Evolutionary conservation across 2,329 filamentous ascomycete genomes (phyloP), one percentile per base, ranked within the genome.

Genomic region (Ophiostoma pallidulum): DNA sequence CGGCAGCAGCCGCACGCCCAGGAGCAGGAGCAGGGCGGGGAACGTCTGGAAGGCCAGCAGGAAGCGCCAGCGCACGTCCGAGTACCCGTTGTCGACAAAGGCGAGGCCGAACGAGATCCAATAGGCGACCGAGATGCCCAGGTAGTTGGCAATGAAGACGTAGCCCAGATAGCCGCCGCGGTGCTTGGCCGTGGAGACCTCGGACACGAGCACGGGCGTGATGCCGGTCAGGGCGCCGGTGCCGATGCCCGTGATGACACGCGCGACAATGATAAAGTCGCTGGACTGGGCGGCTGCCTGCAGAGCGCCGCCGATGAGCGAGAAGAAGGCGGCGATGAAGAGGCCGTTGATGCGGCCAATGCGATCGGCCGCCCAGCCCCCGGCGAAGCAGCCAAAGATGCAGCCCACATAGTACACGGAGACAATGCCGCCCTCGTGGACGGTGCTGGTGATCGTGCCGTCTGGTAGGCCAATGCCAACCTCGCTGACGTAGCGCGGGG

Each of bases 91-190:
- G 42, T 59, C 51, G 46, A 60, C 47, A 31, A 54, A 54, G 13
- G 50, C 32, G 1, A 54, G 50, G 19, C 64, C 64, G 53, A 66
- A 68, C 42, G 60, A 62, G 46, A 68, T 57, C 64, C 65, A 67
- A 55, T 64, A 66, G 4, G 65, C 63, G 7, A 65, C 55, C 20
- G 63, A 66, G 39, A 75, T 73, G 20, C 73, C 72, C 3, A 74
- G 62, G 50, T 73, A 74, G 54, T 75, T 74, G 33, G 71, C 71
- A 44, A 74, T 68, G 56, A 75, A 75, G 38, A 73, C 69, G 46
- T 71, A 69, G 16, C 66, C 71, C 29, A 73, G 62, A 45, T 61
- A 69, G 2, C 64, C 66, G 47, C 72, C 72, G 4, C 72, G 65
- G 51, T 72, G 67, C 22, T 64, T 58, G 6, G 71, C 68, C 4